A percentile compares a stretch with the other conserved stretches of the same genome.
Evolutionary conservation across 2,329 filamentous ascomycete species (phyloP).

Genomic region (Fusarium transvaalense): DNA sequence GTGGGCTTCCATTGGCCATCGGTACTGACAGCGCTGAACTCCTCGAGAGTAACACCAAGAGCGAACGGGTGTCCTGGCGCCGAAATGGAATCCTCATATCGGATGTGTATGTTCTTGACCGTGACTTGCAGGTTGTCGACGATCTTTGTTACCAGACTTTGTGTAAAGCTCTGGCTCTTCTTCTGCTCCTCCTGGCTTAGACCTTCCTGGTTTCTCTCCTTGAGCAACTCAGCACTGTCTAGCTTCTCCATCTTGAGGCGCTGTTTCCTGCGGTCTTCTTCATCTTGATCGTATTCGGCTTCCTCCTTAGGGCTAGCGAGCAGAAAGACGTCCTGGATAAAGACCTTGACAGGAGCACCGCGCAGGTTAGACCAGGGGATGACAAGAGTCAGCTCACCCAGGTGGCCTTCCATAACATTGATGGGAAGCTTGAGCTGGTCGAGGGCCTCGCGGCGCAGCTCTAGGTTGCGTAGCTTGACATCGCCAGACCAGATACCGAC

Average conservation of each 20-base stretch:
- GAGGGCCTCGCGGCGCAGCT: constrained; percentile 92
- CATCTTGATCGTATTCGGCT: constrained; percentile 90
- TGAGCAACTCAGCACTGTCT: constrained; percentile 93
- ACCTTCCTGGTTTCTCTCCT: constrained; percentile 91
- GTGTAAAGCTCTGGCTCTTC: constrained; percentile 97
- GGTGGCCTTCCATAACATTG: constrained; percentile 95
- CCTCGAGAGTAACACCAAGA: constrained; percentile 89
- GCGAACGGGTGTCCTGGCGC: constrained; percentile 96
- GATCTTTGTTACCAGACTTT: constrained; percentile 94
- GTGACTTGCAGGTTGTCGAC: constrained; percentile 98
- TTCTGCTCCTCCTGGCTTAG: constrained; percentile 96
- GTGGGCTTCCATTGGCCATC: constrained; percentile 95
- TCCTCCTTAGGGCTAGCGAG: constrained; percentile 96
- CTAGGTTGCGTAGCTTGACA: constrained; percentile 92
- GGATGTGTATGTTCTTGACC: constrained; percentile 97
- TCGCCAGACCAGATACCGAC: constrained; percentile 99
- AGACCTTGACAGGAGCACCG: constrained; percentile 92
- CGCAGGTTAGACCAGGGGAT: constrained; percentile 98
- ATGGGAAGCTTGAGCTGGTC: constrained; percentile 97
- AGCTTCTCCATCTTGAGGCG: constrained; percentile 99
- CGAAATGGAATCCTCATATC: constrained; percentile 97
- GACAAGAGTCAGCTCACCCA: constrained; percentile 89
- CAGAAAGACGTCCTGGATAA: constrained; percentile 96
- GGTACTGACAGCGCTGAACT: constrained; percentile 97
- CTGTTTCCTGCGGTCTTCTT: constrained; percentile 88